These are phyloP conservation scores for Fusarium sterilihyphosum DNA, from an alignment of 2,329 filamentous ascomycete species.

Conservation along the genomic window DNA sequence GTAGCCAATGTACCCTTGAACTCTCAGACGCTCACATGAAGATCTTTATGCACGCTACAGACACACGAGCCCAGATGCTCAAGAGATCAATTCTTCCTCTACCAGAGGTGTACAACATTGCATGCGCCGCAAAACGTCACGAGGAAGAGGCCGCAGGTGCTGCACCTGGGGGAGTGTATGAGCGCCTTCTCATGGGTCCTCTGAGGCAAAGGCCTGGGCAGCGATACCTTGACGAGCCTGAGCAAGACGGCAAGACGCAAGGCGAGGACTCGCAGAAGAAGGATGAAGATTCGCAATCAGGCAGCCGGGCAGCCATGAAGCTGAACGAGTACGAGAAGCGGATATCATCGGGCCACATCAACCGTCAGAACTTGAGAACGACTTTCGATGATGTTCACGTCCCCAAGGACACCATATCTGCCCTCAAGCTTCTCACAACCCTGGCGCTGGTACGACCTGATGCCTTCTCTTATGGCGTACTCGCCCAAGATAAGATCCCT, in stretches of 20 bases:
- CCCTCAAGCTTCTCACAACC: constrained; percentile 87
- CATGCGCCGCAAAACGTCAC: constrained; percentile 45
- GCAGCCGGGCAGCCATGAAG: constrained; percentile 48
- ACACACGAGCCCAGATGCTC: constrained; percentile 44
- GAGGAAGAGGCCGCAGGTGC: constrained; percentile 34
- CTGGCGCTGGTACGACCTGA: constrained; percentile 88
- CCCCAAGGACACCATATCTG: constrained; percentile 82
- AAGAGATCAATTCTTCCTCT: constrained; percentile 50
- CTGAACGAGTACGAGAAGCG: constrained; percentile 84
- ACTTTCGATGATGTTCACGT: constrained; percentile 91
- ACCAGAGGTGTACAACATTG: constrained; percentile 53
- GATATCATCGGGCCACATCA: constrained; percentile 82
- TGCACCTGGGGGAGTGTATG: constrained; percentile 42
- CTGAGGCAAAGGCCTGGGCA: constrained; percentile 47
- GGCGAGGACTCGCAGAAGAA: constrained; percentile 42
- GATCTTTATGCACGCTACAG: constrained; percentile 41
- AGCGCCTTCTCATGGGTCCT: constrained; percentile 48
- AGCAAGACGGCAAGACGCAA: constrained; percentile 35
- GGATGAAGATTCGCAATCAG: constrained; percentile 45
- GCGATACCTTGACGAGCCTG: constrained; percentile 45
- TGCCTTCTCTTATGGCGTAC: constrained; percentile 94
- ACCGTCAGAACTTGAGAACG: constrained; percentile 82
- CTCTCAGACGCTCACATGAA: constrained; percentile 40
- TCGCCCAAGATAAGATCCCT: constrained; percentile 89
- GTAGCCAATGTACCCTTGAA: constrained; percentile 37